A percentile compares a stretch with the other conserved stretches of the same genome.
phyloP scores from a whole-genome alignment of 2,329 filamentous ascomycete species.

The Trichoderma oligosporum region DNA sequence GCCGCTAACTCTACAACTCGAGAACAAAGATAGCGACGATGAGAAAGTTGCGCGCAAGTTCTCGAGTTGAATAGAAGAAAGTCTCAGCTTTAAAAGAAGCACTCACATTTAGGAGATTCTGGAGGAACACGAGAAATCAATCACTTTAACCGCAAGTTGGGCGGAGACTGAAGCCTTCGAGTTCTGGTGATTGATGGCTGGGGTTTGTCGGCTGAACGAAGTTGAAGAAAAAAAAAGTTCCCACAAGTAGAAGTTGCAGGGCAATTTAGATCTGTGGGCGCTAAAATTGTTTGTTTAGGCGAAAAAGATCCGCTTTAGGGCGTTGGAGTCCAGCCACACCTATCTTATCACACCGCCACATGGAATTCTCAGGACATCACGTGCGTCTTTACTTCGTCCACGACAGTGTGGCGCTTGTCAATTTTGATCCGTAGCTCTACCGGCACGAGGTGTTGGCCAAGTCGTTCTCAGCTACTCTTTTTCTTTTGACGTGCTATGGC shows the following conservation, averaged over 20 bases:
- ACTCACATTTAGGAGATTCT: slow-evolving; percentile 22
- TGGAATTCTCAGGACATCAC: neutral
- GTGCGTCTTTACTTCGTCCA: slow-evolving; percentile 1
- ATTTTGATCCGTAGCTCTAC: slow-evolving; percentile 16
- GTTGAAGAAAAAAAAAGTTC: slow-evolving; percentile 29
- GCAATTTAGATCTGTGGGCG: slow-evolving; percentile 36
- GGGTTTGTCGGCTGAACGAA: slow-evolving; percentile 24
- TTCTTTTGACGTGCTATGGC: slow-evolving; percentile 6
- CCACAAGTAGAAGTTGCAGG: slow-evolving; percentile 24
- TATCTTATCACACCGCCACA: slow-evolving; percentile 14
- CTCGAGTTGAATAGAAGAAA: neutral
- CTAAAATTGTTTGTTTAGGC: slow-evolving; percentile 28
- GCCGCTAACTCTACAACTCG: neutral
- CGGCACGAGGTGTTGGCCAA: slow-evolving; percentile 11
- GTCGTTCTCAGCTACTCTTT: slow-evolving; percentile 10
- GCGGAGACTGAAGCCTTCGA: slow-evolving; percentile 99
- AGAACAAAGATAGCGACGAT: neutral
- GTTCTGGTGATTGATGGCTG: slow-evolving; percentile 54
- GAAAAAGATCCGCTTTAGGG: slow-evolving; percentile 27
- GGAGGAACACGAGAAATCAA: slow-evolving; percentile 87
- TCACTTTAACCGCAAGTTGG: slow-evolving; percentile 98
- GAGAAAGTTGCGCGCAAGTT: neutral
- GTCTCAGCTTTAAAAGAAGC: neutral
- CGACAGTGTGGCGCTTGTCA: neutral
- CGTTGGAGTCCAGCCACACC: slow-evolving; percentile 16